A percentile compares a stretch with the other conserved stretches of the same genome.
These are phyloP conservation scores for Lactarius indigo DNA, from an alignment of 768 basidiomycete genomes.

Conservation along the genomic window DNA sequence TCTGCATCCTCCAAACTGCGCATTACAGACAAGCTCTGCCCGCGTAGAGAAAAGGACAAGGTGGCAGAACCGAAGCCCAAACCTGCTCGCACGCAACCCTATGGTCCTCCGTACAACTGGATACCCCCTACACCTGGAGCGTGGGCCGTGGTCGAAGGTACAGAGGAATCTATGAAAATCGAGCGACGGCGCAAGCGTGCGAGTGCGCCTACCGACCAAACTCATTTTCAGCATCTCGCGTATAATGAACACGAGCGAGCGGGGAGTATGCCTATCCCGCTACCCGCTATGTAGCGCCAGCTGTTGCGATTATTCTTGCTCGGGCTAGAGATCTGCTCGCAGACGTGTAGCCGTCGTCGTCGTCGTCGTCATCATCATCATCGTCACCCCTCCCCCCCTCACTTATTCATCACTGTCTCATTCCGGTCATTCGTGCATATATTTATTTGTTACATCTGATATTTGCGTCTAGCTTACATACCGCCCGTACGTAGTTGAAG, in stretches of 20 bases:
- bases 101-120: conserved; percentile 25
- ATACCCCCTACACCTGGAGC: conserved; percentile 21
- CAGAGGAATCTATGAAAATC: not conserved
- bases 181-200: conserved; percentile 7
- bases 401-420: not conserved
- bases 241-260: not conserved
- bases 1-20: conserved; percentile 7
- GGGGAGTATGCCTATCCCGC: not conserved
- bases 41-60: conserved; percentile 16
- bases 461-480: conserved; percentile 4
- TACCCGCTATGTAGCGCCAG: not conserved
- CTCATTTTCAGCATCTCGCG: not conserved
- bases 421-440: conserved; percentile 18
- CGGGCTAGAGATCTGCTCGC: not conserved
- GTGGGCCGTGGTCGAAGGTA: conserved; percentile 19
- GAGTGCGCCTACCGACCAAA: not conserved
- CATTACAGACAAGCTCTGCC: conserved; percentile 13
- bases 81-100: conserved; percentile 26
- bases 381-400: no score
- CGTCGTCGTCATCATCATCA: not conserved
- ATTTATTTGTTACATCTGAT: conserved; percentile 10
- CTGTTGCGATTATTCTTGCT: not conserved
- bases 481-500: not conserved
- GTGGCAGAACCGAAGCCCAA: conserved; percentile 1
- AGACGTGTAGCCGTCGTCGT: conserved; percentile 7